Conservation (phyloP, 2,329 filamentous ascomycete species). For the Sphaerulina musiva region DNA sequence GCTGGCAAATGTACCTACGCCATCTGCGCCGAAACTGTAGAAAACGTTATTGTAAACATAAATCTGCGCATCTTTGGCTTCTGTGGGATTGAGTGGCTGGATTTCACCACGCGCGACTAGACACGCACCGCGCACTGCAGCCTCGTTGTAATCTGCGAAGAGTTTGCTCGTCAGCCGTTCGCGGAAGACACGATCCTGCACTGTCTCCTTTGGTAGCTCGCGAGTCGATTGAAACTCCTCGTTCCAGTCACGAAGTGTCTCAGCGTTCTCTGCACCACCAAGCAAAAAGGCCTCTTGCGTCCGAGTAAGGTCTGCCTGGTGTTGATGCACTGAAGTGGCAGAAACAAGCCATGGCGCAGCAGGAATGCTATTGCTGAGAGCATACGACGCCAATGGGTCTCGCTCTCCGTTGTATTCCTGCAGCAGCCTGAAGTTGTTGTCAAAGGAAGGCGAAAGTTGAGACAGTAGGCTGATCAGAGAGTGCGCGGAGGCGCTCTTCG, state of each 20-base stretch:
- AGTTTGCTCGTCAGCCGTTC: constrained; percentile 91
- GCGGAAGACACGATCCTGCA: constrained; percentile 92
- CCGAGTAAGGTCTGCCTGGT: constrained; percentile 76
- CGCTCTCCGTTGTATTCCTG: constrained; percentile 78
- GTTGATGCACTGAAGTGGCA: constrained; percentile 56
- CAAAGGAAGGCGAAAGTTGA: constrained; percentile 77
- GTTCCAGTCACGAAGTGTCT: constrained; percentile 96
- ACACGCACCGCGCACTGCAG: constrained; percentile 83
- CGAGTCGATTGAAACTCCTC: constrained; percentile 97
- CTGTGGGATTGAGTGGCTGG: constrained; percentile 87
- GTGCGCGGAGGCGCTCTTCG: constrained; percentile 74
- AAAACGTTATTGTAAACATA: constrained; percentile 99
- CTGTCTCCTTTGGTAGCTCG: constrained; percentile 85
- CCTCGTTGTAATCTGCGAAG: constrained; percentile 96
- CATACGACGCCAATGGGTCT: constrained; percentile 86
- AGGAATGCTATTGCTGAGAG: constrained; percentile 90
- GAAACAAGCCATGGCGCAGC: constrained; percentile 88
- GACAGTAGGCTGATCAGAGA: constrained; percentile 76
- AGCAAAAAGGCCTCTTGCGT: constrained; percentile 91
- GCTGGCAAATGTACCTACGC: constrained; percentile 91
- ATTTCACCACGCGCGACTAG: constrained; percentile 90
- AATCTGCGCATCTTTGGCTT: constrained; percentile 87
- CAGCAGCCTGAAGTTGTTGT: constrained; percentile 65
- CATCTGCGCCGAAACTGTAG: constrained; percentile 96
- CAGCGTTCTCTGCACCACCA: constrained; percentile 83